Evolutionary conservation across 2,329 filamentous ascomycete genomes (phyloP).

Genomic region (Trichoderma cornu-damae): DNA sequence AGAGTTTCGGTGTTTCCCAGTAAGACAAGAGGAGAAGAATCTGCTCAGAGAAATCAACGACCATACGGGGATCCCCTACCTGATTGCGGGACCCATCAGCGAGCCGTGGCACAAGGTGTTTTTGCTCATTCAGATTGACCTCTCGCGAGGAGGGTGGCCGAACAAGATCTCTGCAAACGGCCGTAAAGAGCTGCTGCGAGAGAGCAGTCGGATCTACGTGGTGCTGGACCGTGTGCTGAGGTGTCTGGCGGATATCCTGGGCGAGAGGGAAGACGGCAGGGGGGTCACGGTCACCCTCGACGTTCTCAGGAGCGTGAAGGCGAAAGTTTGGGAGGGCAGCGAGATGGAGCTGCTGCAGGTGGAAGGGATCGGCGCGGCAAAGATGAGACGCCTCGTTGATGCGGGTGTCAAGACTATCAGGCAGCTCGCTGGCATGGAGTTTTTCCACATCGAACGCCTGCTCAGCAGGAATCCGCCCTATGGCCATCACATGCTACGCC

Average conservation of each 20-base stretch:
- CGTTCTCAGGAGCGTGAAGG: conserved; percentile 69
- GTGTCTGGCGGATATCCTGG: conserved; percentile 37
- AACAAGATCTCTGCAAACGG: conserved; percentile 38
- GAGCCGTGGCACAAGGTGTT: conserved; percentile 68
- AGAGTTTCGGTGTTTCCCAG: conserved; percentile 36
- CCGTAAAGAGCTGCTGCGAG: conserved; percentile 32
- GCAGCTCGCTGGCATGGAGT: conserved; percentile 61
- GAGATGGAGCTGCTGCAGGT: conserved; percentile 79
- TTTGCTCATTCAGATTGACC: conserved; percentile 66
- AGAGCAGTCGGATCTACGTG: conserved; percentile 31
- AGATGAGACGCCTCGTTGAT: conserved; percentile 66
- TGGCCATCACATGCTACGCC: conserved; percentile 63
- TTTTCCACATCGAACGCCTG: conserved; percentile 69
- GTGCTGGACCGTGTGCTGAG: conserved; percentile 34
- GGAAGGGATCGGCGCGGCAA: conserved; percentile 67
- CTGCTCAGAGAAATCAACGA: conserved; percentile 39
- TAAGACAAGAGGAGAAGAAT: conserved; percentile 32
- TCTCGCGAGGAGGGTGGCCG: conserved; percentile 59
- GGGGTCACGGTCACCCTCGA: conserved; percentile 67
- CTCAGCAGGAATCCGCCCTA: conserved; percentile 78
- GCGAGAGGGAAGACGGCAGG: conserved; percentile 52
- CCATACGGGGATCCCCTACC: conserved; percentile 36
- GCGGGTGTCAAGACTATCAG: conserved; percentile 68
- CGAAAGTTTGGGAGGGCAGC: conserved; percentile 75
- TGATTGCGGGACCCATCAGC: conserved; percentile 41